Conservation (phyloP, 108 stramenopile genomes). For the Conticribra weissflogii region DNA sequence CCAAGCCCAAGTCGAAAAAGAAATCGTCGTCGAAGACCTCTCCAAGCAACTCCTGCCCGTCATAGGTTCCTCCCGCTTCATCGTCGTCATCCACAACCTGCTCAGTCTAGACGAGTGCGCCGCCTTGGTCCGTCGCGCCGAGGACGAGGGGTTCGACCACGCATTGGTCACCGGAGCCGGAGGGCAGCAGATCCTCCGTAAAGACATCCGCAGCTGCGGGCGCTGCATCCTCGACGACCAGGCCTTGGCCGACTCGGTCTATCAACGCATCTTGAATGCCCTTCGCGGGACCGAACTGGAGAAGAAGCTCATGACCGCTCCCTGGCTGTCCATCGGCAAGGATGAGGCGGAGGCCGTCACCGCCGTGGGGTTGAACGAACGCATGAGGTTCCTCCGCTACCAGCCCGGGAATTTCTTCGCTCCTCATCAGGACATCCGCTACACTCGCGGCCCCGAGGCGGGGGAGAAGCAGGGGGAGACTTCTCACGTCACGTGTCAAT, state of each 20-base stretch:
- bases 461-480: conserved; percentile 38
- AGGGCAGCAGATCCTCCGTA: conserved; percentile 3
- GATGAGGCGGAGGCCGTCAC: background rate
- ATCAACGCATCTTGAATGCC: conserved; percentile 12
- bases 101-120: conserved; percentile 15
- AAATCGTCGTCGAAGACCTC: conserved; percentile 3
- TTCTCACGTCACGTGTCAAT: conserved; percentile 32
- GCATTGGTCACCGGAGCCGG: conserved; percentile 8
- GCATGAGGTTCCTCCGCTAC: conserved; percentile 41
- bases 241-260: conserved; percentile 7
- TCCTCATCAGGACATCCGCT: conserved; percentile 39
- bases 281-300: conserved; percentile 7
- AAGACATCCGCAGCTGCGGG: conserved; percentile 10
- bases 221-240: conserved; percentile 23
- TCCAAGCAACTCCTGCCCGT: conserved; percentile 10
- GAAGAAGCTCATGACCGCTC: conserved; percentile 3
- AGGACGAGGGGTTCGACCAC: conserved; percentile 20
- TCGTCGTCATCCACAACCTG: conserved; percentile 14
- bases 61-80: conserved; percentile 9
- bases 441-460: conserved; percentile 13
- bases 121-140: conserved; percentile 9
- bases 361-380: conserved; percentile 49
- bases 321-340: background rate
- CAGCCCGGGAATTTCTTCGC: conserved; percentile 41
- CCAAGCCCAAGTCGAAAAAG: background rate